Conservation (phyloP, 1,284 basidiomycete genomes). For the Mycena sp. region DNA sequence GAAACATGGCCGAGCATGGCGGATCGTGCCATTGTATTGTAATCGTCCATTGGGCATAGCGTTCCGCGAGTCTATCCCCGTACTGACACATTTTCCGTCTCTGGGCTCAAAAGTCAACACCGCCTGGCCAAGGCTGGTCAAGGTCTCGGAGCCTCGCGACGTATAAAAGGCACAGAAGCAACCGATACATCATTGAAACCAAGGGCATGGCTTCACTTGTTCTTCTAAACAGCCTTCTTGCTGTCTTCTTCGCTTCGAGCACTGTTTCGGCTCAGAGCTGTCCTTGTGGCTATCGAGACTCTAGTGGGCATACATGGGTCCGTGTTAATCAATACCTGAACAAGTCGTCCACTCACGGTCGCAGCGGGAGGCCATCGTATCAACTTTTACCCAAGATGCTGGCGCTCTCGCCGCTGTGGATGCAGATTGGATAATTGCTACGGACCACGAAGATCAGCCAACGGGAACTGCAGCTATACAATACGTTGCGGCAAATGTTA, state of each 20-base stretch:
- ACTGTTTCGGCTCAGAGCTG: conserved; percentile 20
- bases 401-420: conserved; percentile 28
- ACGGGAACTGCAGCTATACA: conserved; percentile 26
- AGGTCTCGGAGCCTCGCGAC: background rate
- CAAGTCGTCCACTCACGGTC: too few relatives aligned
- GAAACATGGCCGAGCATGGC: too few relatives aligned
- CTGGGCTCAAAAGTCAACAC: too few relatives aligned
- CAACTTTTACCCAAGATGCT: conserved; percentile 26
- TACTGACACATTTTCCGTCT: too few relatives aligned
- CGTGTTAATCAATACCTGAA: too few relatives aligned
- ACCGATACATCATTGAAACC: background rate
- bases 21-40: too few relatives aligned
- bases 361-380: conserved; percentile 27
- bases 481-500: conserved; percentile 24
- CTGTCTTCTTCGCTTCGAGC: background rate
- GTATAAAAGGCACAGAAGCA: background rate
- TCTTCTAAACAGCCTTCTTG: background rate
- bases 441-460: conserved; percentile 23
- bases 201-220: background rate
- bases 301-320: conserved; percentile 24
- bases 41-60: too few relatives aligned
- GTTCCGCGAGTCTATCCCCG: too few relatives aligned
- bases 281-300: conserved; percentile 24
- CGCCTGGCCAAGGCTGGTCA: background rate
- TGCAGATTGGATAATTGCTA: conserved; percentile 26